Evolutionary conservation across 2,329 filamentous ascomycete genomes (phyloP), one percentile per base, ranked within the genome.

Genomic region (Grosmannia huntii): DNA sequence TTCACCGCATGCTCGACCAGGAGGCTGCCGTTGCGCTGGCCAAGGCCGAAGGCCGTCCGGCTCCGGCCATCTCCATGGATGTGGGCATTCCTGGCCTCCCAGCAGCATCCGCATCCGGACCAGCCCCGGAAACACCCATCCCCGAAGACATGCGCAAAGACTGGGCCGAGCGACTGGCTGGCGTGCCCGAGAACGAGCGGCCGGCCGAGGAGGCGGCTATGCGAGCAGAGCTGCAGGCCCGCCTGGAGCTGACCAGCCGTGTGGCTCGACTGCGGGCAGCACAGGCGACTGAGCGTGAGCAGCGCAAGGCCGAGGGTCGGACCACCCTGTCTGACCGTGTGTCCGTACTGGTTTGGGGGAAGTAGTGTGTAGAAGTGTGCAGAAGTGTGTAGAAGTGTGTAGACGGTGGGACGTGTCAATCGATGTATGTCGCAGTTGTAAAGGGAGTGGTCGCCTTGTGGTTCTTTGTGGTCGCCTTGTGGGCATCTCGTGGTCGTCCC

Each of bases 1-100:
- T 90, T 71, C 87, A 92, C 66, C 83, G 87, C 65, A 90, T 97
- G 85, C 72, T 95, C 44, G 80, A 83, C 61, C 90, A 95, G 68
- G 92, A 99, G 71, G 77, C 76, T 23, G 81, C 79, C 62, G 83
- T 88, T n/a, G 82, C 87, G 62, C 79, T 83, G 65, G 87, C 86
- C 41, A 84, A 84, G 70, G 75, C 78, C 57, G 79, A 81, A 63
- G 83, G 82, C 31, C 71, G 70, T n/a, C 76, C 79, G 0, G 68
- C 76, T 52, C 85, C 87, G 19, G 38, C 53, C 21, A 53, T 57
- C 2, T 28, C 41, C 0, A 72, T 75, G 23, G 84, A 88, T 65
- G 74, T 81, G 53, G 76, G 53, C 53, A 12, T 55, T n/a, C 38
- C 38, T 5, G 11, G 21, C n/a, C 11, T 11, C 12, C 3, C 28